These are phyloP conservation scores for Acanthamoeba culbertsoni DNA, from an alignment of 208 protist species.

Conservation along the genomic window DNA sequence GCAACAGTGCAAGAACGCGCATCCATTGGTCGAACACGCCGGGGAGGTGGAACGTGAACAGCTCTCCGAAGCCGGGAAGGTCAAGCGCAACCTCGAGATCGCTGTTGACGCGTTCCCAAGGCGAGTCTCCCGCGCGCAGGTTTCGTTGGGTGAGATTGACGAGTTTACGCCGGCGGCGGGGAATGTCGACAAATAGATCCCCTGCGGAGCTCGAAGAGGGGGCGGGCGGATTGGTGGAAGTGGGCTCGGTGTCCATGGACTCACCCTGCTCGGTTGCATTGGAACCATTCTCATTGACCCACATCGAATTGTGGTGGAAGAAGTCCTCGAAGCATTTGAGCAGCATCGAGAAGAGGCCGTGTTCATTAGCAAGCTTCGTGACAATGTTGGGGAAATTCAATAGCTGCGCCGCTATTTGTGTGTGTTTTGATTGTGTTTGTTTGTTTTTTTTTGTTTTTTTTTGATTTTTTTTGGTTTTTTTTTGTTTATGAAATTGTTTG, in stretches of 20 bases:
- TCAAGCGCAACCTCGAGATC: background rate
- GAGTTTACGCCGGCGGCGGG: no score
- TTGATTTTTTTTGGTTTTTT: no score
- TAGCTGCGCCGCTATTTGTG: constrained; percentile 9
- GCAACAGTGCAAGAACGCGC: background rate
- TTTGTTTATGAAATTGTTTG: no score
- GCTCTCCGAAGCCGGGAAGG: background rate
- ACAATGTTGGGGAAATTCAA: background rate
- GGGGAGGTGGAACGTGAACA: background rate
- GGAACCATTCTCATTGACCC: background rate
- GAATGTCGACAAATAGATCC: no score
- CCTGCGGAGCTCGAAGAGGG: no score
- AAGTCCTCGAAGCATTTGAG: background rate
- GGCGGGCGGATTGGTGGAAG: background rate
- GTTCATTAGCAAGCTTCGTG: background rate
- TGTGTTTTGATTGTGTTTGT: no score
- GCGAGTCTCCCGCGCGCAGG: background rate
- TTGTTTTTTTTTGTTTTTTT: no score
- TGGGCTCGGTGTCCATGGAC: background rate
- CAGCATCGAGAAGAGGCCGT: background rate
- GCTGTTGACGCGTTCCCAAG: background rate
- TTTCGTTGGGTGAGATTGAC: background rate
- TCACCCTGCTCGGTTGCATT: background rate
- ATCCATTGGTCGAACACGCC: background rate
- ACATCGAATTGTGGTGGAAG: background rate